Conservation (phyloP, 1,284 basidiomycete genomes). For the Bothia castanella region DNA sequence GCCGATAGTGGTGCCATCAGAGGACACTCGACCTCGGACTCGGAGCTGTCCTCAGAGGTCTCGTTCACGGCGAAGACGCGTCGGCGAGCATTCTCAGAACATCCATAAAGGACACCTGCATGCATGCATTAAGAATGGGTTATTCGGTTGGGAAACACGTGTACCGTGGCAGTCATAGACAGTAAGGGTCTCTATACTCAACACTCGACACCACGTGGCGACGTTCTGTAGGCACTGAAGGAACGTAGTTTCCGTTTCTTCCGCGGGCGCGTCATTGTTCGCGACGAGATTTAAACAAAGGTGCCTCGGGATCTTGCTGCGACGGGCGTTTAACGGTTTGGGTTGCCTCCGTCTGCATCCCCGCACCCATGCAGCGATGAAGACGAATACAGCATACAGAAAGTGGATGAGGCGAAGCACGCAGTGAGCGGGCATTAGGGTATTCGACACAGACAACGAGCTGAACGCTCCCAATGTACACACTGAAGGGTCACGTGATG, state of each 20-base stretch:
- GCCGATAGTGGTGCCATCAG: constrained; percentile 71
- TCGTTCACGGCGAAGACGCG: constrained; percentile 32
- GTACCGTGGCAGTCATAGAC: constrained; percentile 69
- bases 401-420: constrained; percentile 54
- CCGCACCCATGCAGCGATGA: constrained; percentile 40
- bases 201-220: constrained; percentile 54
- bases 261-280: constrained; percentile 31
- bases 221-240: constrained; percentile 50
- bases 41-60: constrained; percentile 41
- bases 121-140: constrained; percentile 9
- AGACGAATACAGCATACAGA: constrained; percentile 48
- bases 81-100: constrained; percentile 40
- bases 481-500: constrained; percentile 10
- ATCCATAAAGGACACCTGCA: constrained; percentile 47
- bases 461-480: neutral
- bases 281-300: constrained; percentile 59
- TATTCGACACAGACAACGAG: constrained; percentile 13
- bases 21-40: constrained; percentile 59
- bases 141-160: constrained; percentile 20
- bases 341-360: constrained; percentile 38
- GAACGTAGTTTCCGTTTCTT: constrained; percentile 42
- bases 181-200: constrained; percentile 58
- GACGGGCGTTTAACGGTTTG: constrained; percentile 43
- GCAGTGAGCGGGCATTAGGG: constrained; percentile 38
- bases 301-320: constrained; percentile 58